A percentile compares a stretch with the other conserved stretches of the same genome.
Evolutionary conservation across 495 filamentous ascomycete genomes (phyloP).

Genomic region (Antarctomyces pellizariae): DNA sequence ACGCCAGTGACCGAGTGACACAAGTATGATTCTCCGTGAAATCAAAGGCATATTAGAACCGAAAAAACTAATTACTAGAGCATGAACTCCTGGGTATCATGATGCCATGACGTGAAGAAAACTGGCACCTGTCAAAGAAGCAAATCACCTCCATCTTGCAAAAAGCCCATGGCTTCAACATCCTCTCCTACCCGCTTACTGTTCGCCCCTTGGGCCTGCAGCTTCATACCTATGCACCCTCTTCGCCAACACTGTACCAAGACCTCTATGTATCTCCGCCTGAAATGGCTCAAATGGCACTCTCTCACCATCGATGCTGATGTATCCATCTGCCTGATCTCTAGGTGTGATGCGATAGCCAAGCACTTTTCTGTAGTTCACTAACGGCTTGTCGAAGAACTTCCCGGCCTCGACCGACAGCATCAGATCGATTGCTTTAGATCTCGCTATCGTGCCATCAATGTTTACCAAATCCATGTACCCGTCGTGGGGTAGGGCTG

Average conservation of each 20-base stretch:
- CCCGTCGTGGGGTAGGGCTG: constrained; percentile 65
- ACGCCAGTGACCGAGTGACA: no score
- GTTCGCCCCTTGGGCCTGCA: constrained; percentile 28
- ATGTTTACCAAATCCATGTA: constrained; percentile 66
- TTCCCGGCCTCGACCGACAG: constrained; percentile 41
- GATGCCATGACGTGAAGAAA: no score
- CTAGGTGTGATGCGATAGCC: constrained; percentile 70
- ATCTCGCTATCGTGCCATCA: constrained; percentile 44
- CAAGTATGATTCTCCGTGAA: no score
- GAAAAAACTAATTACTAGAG: no score
- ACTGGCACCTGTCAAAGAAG: neutral
- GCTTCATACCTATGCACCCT: constrained; percentile 48
- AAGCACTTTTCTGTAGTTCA: constrained; percentile 56
- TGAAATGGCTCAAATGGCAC: constrained; percentile 76
- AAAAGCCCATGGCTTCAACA: neutral
- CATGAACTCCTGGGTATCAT: no score
- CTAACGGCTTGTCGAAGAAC: constrained; percentile 57
- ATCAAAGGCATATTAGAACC: no score
- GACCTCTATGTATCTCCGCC: constrained; percentile 61
- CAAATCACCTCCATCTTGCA: neutral
- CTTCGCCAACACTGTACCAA: constrained; percentile 67
- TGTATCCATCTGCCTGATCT: constrained; percentile 45
- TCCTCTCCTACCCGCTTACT: constrained; percentile 8
- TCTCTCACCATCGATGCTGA: constrained; percentile 83
- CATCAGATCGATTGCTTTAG: constrained; percentile 39